Evolutionary conservation across 1,139 yeast genomes (phyloP), one percentile per base, ranked within the genome.

Genomic region (Diutina sp.): DNA sequence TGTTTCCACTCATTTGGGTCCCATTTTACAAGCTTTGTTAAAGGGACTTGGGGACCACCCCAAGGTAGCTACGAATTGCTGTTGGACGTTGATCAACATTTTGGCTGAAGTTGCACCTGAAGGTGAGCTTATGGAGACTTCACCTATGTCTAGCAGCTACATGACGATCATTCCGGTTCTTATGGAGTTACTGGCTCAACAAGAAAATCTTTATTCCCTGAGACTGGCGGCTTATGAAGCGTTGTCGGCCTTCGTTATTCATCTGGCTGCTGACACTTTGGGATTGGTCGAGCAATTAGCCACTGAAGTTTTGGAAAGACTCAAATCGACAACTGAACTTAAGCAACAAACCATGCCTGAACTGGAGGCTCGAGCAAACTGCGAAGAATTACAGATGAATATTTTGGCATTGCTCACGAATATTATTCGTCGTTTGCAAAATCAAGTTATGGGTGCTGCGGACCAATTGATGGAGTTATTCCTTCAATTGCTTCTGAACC

Each of bases 211-310:
- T 67, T 79, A 82, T 66, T 84, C 89, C 59, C 81, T 95, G n/a
- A 80, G 99, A 67, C 95, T 98, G 3, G 90, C 97, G 30, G 96
- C 98, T 0, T 93, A 90, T 68, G 97, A 95, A 70, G 96, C 97
- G 0, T 75, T 93, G 62, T 85, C 96, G 2, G 78, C 93, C 0
- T 76, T 91, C 67, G 96, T 91, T 46, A 78, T 84, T 55, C 86
- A 80, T 68, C 79, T 93, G 67, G 83, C 95, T 11, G 76, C 76
- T 56, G 90, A 84, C 65, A 87, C 88, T 56, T 76, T 87, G 70
- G 82, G 81, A 47, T 71, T 84, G 48, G 85, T 91, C 44, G 84
- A 87, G 60, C 76, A 78, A 56, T 80, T 93, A 63, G 95, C 97
- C 4, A 72, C 82, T 11, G 93, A 87, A 64, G 84, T 87, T 16